Percentiles rank a stretch among this genome's conserved stretches.
Evolutionary conservation across 148 eudicot species (phyloP).

Genomic region (Gaultheria prostrata): DNA sequence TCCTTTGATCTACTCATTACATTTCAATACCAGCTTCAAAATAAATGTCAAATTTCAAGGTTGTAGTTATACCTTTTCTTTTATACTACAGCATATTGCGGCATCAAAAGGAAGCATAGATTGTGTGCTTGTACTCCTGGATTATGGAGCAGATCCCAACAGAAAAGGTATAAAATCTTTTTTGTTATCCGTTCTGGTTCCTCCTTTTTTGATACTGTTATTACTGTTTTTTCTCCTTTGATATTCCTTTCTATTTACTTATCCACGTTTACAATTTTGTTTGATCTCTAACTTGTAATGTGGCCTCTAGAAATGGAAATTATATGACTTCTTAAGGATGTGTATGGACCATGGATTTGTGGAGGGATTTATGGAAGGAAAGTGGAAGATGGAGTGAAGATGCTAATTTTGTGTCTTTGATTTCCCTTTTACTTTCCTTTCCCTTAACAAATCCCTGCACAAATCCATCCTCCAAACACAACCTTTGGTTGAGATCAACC

Average conservation of each 20-base stretch:
- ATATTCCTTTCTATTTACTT: background rate
- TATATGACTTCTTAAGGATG: background rate
- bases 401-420: background rate
- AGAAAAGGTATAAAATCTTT: slow-evolving; percentile 44
- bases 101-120: slow-evolving; percentile 58
- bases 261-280: background rate
- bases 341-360: slow-evolving; percentile 30
- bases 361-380: slow-evolving; percentile 1
- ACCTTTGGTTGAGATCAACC: slow-evolving; percentile 2
- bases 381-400: background rate
- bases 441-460: background rate
- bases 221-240: background rate
- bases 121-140: slow-evolving; percentile 59
- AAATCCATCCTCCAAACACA: background rate
- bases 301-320: background rate
- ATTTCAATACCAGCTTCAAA: background rate
- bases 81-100: slow-evolving; percentile 56
- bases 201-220: background rate
- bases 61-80: background rate
- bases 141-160: slow-evolving; percentile 76
- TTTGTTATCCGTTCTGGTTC: background rate
- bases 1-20: background rate
- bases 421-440: background rate
- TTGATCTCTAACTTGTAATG: background rate
- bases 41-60: background rate